Evolutionary conservation across 2,329 filamentous ascomycete species (phyloP), one percentile per base, ranked within the genome.

Genomic region (Fusarium sp.): DNA sequence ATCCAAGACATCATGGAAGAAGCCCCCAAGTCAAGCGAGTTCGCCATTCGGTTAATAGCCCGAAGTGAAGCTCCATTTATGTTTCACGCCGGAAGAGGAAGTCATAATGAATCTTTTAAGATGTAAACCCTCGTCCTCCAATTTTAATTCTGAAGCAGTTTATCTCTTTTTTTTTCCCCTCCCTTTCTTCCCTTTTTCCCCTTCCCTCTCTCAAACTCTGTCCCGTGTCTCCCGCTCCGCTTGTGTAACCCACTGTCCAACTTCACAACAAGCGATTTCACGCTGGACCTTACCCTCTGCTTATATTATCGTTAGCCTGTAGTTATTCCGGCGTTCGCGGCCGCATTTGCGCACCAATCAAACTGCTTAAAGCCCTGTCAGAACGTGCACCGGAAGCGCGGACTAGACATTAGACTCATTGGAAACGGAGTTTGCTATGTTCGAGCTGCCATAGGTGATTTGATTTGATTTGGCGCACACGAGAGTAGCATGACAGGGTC

Each of bases 341-440:
- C 50, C 50, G 51, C 49, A 69, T 55, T 69, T 37, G 66, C 66
- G 66, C 66, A 62, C 66, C 66, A 69, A 69, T 69, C 26, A 22
- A 30, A 60, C 56, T 9, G 20, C 19, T 15, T 15, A 50, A 37
- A 57, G 41, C 57, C 56, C 66, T 62, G 62, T 60, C 40, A 28
- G 20, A 53, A 37, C 40, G 30, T 64, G 60, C 61, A 59, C 30
- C 52, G 60, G 59, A 58, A 47, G 40, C 46, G 32, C 59, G 59
- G 60, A 59, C 59, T 63, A 63, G 39, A 64, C 53, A 59, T 64
- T 63, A 63, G 39, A 64, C 53, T 58, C 28, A 30, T n/a, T 35
- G 33, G 33, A 41, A 47, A 30, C 40, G 26, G 22, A 41, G 37
- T 30, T 20, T 45, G 32, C 49, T 37, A 14, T 45, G 50, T 8